Evolutionary conservation across 129 eudicot species (phyloP).

Genomic region (Chrysanthemum seticuspe): DNA sequence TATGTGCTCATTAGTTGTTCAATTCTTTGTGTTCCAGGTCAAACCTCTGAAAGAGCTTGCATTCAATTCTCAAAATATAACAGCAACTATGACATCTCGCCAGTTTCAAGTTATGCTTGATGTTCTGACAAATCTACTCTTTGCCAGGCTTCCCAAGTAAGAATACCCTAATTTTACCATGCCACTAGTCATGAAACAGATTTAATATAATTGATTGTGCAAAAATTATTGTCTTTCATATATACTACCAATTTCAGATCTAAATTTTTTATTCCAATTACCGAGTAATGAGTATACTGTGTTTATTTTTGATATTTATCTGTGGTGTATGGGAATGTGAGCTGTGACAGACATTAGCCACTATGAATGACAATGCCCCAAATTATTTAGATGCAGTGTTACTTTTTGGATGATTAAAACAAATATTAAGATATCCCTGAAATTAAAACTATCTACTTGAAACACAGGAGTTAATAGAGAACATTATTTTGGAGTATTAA

Average conservation of each 20-base stretch:
- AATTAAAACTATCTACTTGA: too few relatives aligned
- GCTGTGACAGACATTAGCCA: neutral
- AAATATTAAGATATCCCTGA: neutral
- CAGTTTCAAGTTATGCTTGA: constrained; percentile 99
- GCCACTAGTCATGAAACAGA: neutral
- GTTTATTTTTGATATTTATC: constrained; percentile 1
- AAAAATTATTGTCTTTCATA: neutral
- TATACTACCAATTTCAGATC: constrained; percentile 1
- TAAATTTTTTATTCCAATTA: neutral
- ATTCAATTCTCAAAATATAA: constrained; percentile 87
- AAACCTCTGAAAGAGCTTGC: constrained; percentile 94
- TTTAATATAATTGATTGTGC: constrained; percentile 18
- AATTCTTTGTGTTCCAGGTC: constrained; percentile 61
- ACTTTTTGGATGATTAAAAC: neutral
- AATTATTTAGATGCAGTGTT: neutral
- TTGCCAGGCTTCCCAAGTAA: constrained; percentile 98
- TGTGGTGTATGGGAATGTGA: constrained; percentile 2
- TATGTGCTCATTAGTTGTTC: constrained; percentile 12
- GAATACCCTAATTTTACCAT: constrained; percentile 18
- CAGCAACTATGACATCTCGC: constrained; percentile 97
- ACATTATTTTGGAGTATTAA: too few relatives aligned
- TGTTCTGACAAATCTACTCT: constrained; percentile 92
- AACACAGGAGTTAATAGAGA: too few relatives aligned
- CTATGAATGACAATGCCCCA: neutral
- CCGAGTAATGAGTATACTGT: neutral